Conservation (phyloP, 306 rosid species). For the Rubus parviflorus region DNA sequence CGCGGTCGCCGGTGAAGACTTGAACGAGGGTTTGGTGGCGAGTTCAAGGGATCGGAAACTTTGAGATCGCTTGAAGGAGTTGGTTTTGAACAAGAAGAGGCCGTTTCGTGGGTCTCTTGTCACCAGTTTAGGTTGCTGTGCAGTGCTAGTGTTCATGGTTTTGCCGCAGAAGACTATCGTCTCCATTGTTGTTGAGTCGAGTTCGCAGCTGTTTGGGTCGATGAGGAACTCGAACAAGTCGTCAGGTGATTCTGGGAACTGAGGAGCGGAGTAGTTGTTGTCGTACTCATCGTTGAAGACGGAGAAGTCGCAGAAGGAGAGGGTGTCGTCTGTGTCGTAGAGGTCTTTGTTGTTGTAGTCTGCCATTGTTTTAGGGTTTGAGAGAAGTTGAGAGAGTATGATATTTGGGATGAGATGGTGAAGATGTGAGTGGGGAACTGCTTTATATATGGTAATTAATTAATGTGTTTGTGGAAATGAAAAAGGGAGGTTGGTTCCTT, state of each 20-base stretch:
- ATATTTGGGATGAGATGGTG: neutral
- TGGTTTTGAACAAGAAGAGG: constrained; percentile 24
- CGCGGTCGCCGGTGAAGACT: neutral
- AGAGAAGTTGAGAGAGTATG: neutral
- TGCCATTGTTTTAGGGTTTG: neutral
- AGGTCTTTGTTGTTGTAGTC: neutral
- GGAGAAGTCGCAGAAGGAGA: constrained; percentile 32
- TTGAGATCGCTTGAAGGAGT: constrained; percentile 27
- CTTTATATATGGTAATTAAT: neutral
- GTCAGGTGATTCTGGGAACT: neutral
- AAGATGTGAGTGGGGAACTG: neutral
- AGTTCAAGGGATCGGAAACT: neutral
- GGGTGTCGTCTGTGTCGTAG: constrained; percentile 19
- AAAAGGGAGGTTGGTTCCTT: constrained; percentile 4
- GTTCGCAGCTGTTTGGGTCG: neutral
- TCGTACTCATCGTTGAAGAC: constrained; percentile 10
- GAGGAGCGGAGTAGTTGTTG: neutral
- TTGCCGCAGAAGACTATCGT: constrained; percentile 28
- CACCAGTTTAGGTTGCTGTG: neutral
- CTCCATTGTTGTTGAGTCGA: neutral
- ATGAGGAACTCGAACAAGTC: constrained; percentile 29
- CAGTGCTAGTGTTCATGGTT: neutral
- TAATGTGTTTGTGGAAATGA: constrained; percentile 4
- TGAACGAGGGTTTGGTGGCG: constrained; percentile 2
- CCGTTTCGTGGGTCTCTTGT: constrained; percentile 29